Evolutionary conservation across 2,329 filamentous ascomycete genomes (phyloP), one percentile per base, ranked within the genome.

Genomic region (Metarhizium guizhouense): DNA sequence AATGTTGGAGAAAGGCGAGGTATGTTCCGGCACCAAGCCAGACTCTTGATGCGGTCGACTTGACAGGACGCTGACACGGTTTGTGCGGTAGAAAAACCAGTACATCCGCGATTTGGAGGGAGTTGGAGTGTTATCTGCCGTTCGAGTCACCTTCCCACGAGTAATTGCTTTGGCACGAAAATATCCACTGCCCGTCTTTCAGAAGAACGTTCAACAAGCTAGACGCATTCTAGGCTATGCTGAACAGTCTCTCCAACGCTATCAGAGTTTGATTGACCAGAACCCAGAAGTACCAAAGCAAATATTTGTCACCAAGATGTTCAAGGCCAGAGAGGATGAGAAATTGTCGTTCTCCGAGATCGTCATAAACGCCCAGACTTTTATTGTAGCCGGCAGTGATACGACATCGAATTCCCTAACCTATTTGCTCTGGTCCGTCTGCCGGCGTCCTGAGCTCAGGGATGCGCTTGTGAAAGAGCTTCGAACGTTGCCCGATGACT

Each of bases 321-420:
- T 71, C 57, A 64, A 70, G 50, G 68, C 67, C 6, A 59, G 67
- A n/a, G 66, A 70, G 25, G 64, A 67, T 2, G 61, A 62, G 8
- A 59, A 59, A 30, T 32, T 68, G 11, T 50, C 59, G 3, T 61
- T 60, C 11, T 25, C 60, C 1, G 74, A 79, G 29, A 67, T 78
- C 1, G 55, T 61, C 3, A 59, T 62, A 16, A 72, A 78, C 49
- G 76, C 76, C 0, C 65, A 68, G 6, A 62, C 60, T 0, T 77
- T 76, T 58, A 80, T 81, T 49, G 56, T 76, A 4, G 79, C 77
- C 1, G 79, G 79, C 2, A 77, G 70, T 42, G 78, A 81, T 55
- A 82, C 79, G 0, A 80, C 78, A 0, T 73, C 78, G 1, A 69
- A 72, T 13, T 75, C 76, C 0, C 57, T 81, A 47, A 81, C 77